Conservation (phyloP, 83 land plant genomes). For the Isoetes engelmannii region DNA sequence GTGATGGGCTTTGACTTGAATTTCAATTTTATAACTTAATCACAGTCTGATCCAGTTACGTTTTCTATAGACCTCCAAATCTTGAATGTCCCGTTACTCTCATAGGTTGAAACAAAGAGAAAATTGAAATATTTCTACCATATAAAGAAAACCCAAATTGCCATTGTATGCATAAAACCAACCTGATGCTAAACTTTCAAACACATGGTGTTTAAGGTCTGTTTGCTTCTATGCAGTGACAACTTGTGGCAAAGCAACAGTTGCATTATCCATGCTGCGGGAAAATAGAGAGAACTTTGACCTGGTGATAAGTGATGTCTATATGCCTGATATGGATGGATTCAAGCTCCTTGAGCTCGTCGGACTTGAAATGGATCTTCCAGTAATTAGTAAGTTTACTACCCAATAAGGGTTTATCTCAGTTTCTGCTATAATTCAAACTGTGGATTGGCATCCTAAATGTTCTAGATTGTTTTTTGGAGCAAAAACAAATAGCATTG, state of each 20-base stretch:
- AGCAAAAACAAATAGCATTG: background rate
- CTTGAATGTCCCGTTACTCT: no score
- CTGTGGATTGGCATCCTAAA: background rate
- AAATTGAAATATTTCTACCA: no score
- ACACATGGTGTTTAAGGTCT: background rate
- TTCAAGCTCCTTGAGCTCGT: constrained; percentile 28
- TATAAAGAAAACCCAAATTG: no score
- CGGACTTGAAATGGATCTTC: constrained; percentile 35
- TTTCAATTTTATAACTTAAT: no score
- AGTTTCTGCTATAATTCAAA: background rate
- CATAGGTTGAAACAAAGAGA: no score
- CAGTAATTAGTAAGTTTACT: constrained; percentile 30
- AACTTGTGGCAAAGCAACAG: constrained; percentile 14
- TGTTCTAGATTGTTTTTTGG: background rate
- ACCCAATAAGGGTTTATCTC: background rate
- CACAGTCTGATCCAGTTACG: no score
- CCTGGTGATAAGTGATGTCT: constrained; percentile 28
- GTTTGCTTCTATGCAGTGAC: constrained; percentile 1
- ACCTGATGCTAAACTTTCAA: background rate
- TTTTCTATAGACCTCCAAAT: no score
- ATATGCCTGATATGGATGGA: constrained; percentile 39
- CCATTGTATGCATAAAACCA: no score
- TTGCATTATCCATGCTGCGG: constrained; percentile 21
- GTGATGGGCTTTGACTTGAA: no score
- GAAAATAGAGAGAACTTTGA: constrained; percentile 27